Conservation (phyloP, 2,329 filamentous ascomycete species). For the Elsinoe perseae region DNA sequence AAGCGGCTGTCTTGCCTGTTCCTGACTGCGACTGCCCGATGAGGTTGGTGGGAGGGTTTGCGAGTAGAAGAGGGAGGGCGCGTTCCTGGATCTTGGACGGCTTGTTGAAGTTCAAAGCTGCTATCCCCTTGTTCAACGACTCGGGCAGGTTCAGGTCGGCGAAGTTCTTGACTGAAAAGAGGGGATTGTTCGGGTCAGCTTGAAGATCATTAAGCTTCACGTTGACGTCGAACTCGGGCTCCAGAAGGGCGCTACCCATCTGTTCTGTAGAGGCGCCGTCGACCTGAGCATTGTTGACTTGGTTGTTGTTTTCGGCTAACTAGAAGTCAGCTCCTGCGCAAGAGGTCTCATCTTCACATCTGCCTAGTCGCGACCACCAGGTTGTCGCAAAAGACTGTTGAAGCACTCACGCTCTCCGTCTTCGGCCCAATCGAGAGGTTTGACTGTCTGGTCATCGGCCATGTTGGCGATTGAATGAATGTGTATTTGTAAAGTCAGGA, state of each 20-base stretch:
- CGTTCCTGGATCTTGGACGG: constrained; percentile 98
- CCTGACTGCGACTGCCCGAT: constrained; percentile 99
- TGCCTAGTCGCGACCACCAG: not conserved
- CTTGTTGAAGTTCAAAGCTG: constrained; percentile 79
- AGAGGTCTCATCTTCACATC: not conserved
- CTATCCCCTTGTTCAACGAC: constrained; percentile 67
- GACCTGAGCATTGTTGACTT: constrained; percentile 3
- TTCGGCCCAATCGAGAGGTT: constrained; percentile 31
- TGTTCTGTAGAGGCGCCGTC: constrained; percentile 41
- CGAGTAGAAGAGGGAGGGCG: constrained; percentile 80
- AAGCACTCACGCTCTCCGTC: constrained; percentile 21
- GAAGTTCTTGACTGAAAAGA: constrained; percentile 78
- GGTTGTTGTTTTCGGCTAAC: constrained; percentile 11
- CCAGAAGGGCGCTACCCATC: constrained; percentile 42
- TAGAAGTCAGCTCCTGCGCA: not conserved
- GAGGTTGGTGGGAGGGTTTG: constrained; percentile 83
- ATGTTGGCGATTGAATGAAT: not conserved
- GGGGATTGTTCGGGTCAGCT: constrained; percentile 73
- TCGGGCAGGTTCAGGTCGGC: constrained; percentile 71
- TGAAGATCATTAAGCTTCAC: constrained; percentile 88
- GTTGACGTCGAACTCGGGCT: constrained; percentile 80
- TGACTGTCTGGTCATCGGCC: constrained; percentile 7
- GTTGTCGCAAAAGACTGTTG: not conserved
- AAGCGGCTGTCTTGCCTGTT: constrained; percentile 95
- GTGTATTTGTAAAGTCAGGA: not conserved